Conservation (phyloP, 345 rosid species). For the Eucalyptus paniculata region DNA sequence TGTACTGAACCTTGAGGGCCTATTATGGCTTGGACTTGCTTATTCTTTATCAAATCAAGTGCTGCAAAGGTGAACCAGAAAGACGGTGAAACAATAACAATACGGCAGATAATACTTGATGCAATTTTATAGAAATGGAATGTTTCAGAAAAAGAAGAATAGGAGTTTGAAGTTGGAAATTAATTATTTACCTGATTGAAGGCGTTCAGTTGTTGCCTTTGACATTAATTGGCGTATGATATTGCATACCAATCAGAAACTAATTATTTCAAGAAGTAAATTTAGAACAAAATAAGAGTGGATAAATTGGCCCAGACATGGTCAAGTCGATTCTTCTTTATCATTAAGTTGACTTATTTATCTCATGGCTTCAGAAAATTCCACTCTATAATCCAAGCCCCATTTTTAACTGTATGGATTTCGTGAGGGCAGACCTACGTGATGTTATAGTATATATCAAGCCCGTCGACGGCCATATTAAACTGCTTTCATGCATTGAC, state of each 20-base stretch:
- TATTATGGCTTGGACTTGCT: constrained; percentile 34
- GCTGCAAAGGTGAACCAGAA: constrained; percentile 6
- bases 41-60: constrained; percentile 32
- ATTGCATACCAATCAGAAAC: neutral
- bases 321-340: neutral
- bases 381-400: neutral
- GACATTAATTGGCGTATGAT: neutral
- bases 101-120: neutral
- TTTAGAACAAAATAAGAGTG: neutral
- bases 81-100: neutral
- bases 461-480: neutral
- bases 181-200: neutral
- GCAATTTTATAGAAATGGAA: neutral
- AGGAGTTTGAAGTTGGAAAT: neutral
- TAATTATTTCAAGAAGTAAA: neutral
- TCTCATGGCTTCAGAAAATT: neutral
- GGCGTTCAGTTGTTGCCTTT: neutral
- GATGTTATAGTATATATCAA: neutral
- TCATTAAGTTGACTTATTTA: neutral
- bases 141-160: neutral
- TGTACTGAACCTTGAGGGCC: constrained; percentile 31
- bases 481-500: neutral
- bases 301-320: neutral
- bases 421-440: neutral
- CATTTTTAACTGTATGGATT: neutral